Evolutionary conservation across 1,284 basidiomycete genomes (phyloP).

Genomic region (Cutaneotrichosporon mucoides): DNA sequence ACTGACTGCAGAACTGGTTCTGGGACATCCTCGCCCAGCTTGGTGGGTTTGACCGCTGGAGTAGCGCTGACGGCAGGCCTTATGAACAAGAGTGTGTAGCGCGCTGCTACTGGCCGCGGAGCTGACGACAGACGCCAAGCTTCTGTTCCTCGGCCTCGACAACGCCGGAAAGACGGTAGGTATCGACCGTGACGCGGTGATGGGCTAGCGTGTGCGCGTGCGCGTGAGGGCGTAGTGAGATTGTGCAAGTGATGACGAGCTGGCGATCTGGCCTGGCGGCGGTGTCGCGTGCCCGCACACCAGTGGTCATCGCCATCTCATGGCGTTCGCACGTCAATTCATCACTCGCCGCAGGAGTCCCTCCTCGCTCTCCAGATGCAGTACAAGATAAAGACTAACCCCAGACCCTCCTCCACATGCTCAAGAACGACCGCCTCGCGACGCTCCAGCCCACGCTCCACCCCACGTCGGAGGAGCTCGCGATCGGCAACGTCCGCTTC

Average conservation of each 20-base stretch:
- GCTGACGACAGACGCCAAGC: slow-evolving; percentile 66
- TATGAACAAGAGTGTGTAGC: slow-evolving; percentile 77
- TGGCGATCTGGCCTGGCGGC: not conserved
- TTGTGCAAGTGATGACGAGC: not conserved
- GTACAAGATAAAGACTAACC: not conserved
- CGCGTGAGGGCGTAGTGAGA: not conserved
- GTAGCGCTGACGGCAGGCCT: slow-evolving; percentile 59
- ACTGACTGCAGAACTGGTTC: slow-evolving; percentile 67
- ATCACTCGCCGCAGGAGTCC: no score
- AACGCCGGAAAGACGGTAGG: slow-evolving; percentile 97
- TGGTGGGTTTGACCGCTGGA: slow-evolving; percentile 55
- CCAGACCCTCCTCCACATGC: slow-evolving; percentile 97
- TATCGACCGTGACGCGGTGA: not conserved
- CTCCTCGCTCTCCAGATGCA: no score
- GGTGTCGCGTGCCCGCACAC: no score
- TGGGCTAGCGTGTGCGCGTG: not conserved
- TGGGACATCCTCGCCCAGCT: slow-evolving; percentile 89
- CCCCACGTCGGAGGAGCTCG: slow-evolving; percentile 98
- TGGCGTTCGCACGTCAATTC: no score
- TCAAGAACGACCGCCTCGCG: slow-evolving; percentile 98
- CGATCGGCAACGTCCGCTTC: slow-evolving; percentile 98
- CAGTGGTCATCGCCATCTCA: no score
- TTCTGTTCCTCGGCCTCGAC: slow-evolving; percentile 97
- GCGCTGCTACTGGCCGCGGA: no score
- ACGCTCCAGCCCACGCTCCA: slow-evolving; percentile 98